phyloP scores from a whole-genome alignment of 1,284 basidiomycete genomes.

The Ustilago tritici region DNA sequence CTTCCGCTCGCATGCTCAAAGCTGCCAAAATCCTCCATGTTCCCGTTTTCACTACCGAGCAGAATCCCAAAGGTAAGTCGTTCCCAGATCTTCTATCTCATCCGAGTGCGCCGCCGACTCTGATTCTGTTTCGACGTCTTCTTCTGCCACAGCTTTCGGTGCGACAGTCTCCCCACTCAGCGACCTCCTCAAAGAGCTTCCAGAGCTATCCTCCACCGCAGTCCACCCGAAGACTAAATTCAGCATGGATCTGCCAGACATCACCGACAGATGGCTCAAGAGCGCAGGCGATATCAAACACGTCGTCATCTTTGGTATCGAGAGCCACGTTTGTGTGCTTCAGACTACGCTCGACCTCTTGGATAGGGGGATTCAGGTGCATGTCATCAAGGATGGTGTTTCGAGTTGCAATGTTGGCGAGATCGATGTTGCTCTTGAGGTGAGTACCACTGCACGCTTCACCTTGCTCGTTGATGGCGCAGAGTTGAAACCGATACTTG shows the following conservation, averaged over 20 bases:
- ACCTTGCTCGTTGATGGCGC: background rate
- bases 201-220: slow-evolving; percentile 75
- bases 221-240: slow-evolving; percentile 81
- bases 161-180: slow-evolving; percentile 76
- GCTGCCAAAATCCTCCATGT: slow-evolving; percentile 75
- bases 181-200: slow-evolving; percentile 74
- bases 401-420: slow-evolving; percentile 79
- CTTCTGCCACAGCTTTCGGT: slow-evolving; percentile 75
- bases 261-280: slow-evolving; percentile 73
- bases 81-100: no score
- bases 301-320: slow-evolving; percentile 84
- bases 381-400: slow-evolving; percentile 85
- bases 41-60: slow-evolving; percentile 83
- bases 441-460: slow-evolving; percentile 70
- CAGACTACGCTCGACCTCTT: slow-evolving; percentile 82
- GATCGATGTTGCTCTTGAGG: slow-evolving; percentile 71
- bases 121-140: background rate
- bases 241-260: slow-evolving; percentile 82
- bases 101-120: background rate
- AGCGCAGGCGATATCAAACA: slow-evolving; percentile 72
- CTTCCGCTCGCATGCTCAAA: slow-evolving; percentile 58
- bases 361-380: slow-evolving; percentile 74
- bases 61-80: slow-evolving; percentile 79
- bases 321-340: slow-evolving; percentile 89
- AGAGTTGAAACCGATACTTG: background rate